phyloP scores from a whole-genome alignment of 2,329 filamentous ascomycete genomes.

The Pyricularia pennisetigena region DNA sequence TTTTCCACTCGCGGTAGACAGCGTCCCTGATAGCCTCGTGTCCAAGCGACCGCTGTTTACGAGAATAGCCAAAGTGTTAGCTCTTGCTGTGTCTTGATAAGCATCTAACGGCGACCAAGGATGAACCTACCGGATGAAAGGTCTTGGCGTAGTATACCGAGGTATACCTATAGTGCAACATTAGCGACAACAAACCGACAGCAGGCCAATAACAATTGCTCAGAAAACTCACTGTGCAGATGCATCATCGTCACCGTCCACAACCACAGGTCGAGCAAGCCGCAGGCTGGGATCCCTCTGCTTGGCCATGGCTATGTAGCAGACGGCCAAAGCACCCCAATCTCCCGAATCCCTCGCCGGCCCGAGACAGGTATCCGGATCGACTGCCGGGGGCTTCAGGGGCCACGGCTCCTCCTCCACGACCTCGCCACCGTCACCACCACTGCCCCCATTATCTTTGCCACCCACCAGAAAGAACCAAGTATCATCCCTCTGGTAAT shows the following conservation, averaged over 20 bases:
- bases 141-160: constrained; percentile 35
- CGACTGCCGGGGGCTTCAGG: constrained; percentile 15
- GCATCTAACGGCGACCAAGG: neutral
- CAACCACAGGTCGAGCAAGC: constrained; percentile 15
- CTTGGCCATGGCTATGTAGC: constrained; percentile 32
- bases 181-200: neutral
- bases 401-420: constrained; percentile 10
- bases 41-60: constrained; percentile 2
- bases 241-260: constrained; percentile 19
- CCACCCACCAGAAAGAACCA: constrained; percentile 40
- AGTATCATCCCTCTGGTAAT: constrained; percentile 29
- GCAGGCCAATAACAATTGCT: neutral
- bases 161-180: constrained; percentile 24
- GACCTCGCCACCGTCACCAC: constrained; percentile 12
- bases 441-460: constrained; percentile 21
- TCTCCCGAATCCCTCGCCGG: constrained; percentile 25
- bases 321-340: constrained; percentile 31
- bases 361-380: constrained; percentile 25
- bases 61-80: neutral
- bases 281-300: constrained; percentile 23
- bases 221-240: neutral
- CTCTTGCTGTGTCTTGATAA: neutral
- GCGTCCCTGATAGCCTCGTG: constrained; percentile 2
- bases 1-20: constrained; percentile 3
- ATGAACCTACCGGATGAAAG: constrained; percentile 28